Conservation (phyloP, 2,329 filamentous ascomycete species). For the Hymenoscyphus albidus region DNA sequence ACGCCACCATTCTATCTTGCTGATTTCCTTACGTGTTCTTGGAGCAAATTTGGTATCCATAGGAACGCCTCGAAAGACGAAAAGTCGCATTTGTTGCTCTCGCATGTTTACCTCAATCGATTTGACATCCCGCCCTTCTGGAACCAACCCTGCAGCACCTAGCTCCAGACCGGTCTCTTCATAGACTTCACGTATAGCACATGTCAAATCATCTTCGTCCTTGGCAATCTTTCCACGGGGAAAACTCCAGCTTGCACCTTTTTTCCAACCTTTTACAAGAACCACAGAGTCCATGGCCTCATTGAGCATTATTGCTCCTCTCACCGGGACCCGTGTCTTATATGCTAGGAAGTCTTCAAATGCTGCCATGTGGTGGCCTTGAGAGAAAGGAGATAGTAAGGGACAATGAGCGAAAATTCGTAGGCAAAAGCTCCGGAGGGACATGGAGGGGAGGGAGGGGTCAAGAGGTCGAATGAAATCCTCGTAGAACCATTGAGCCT, state of each 20-base stretch:
- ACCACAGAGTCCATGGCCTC: slow-evolving; percentile 90
- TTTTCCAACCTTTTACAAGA: slow-evolving; percentile 97
- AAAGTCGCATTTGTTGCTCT: slow-evolving; percentile 89
- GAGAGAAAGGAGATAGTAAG: slow-evolving; percentile 74
- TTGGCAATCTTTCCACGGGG: slow-evolving; percentile 98
- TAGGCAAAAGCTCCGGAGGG: slow-evolving; percentile 78
- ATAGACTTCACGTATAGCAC: slow-evolving; percentile 88
- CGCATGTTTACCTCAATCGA: slow-evolving; percentile 85
- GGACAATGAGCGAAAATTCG: slow-evolving; percentile 94
- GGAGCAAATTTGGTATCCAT: slow-evolving; percentile 86
- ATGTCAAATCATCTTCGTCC: slow-evolving; percentile 89
- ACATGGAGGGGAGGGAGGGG: slow-evolving; percentile 78
- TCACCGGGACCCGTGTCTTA: slow-evolving; percentile 90
- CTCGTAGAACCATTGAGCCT: slow-evolving; percentile 99
- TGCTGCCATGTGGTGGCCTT: slow-evolving; percentile 72
- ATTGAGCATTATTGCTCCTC: slow-evolving; percentile 91
- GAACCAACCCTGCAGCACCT: slow-evolving; percentile 69
- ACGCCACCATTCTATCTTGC: slow-evolving; percentile 93
- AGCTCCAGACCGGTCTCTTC: slow-evolving; percentile 95
- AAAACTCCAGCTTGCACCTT: slow-evolving; percentile 93
- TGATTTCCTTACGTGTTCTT: slow-evolving; percentile 92
- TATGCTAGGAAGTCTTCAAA: slow-evolving; percentile 92
- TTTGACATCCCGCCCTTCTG: slow-evolving; percentile 67
- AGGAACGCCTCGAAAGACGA: slow-evolving; percentile 84
- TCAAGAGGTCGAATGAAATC: slow-evolving; percentile 94